A percentile compares a stretch with the other conserved stretches of the same genome.
These are phyloP conservation scores for Colletotrichum horii DNA, from an alignment of 2,329 filamentous ascomycete genomes.

Conservation along the genomic window DNA sequence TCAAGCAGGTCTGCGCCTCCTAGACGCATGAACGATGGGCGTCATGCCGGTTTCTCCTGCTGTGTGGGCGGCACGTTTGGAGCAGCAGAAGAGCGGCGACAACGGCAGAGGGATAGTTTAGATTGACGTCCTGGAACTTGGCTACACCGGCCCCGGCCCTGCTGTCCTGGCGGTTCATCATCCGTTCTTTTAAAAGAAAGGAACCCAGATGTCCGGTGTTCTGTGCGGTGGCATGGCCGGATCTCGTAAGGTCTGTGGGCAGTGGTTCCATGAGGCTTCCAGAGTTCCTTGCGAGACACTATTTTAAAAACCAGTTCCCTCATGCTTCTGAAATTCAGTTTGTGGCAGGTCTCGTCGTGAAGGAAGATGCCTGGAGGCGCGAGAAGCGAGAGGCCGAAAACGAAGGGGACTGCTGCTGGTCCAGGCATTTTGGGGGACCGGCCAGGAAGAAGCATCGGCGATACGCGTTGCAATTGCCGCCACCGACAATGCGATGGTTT, in stretches of 20 bases:
- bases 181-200: constrained; percentile 10
- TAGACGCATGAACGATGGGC: constrained; percentile 9
- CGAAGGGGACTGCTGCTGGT: background rate
- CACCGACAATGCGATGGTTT: constrained; percentile 6
- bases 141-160: background rate
- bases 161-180: background rate
- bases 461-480: constrained; percentile 5
- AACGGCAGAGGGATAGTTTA: background rate
- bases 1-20: constrained; percentile 17
- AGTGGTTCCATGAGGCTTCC: constrained; percentile 1
- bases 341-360: background rate
- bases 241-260: background rate
- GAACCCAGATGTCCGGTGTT: constrained; percentile 3
- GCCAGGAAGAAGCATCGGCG: constrained; percentile 4
- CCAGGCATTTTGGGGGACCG: background rate
- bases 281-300: background rate
- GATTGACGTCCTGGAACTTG: background rate
- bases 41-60: constrained; percentile 6
- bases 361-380: background rate
- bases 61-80: background rate
- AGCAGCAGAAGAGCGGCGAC: background rate
- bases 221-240: background rate
- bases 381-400: background rate
- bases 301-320: background rate
- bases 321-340: background rate